Conservation (phyloP, 2,329 filamentous ascomycete genomes). For the Beauveria sp. region DNA sequence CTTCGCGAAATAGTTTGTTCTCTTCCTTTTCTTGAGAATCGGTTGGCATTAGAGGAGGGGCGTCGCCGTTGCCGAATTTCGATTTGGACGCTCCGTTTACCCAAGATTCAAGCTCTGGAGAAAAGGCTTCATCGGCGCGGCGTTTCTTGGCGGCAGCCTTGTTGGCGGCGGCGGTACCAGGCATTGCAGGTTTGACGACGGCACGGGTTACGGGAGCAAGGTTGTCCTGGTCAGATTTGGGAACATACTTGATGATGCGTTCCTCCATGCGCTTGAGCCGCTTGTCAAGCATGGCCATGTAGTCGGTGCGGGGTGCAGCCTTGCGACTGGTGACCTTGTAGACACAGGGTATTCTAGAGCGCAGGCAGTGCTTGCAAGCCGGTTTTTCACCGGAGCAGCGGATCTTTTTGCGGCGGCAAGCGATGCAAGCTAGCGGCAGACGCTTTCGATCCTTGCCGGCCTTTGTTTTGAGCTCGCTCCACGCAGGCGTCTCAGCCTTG, state of each 20-base stretch:
- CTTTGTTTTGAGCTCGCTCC: slow-evolving; percentile 82
- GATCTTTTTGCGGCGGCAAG: slow-evolving; percentile 94
- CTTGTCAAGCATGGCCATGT: slow-evolving; percentile 99
- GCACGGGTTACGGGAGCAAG: slow-evolving; percentile 65
- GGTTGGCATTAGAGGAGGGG: slow-evolving; percentile 37
- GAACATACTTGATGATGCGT: slow-evolving; percentile 89
- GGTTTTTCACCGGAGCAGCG: slow-evolving; percentile 96
- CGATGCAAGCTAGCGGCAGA: slow-evolving; percentile 87
- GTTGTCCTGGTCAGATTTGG: slow-evolving; percentile 71
- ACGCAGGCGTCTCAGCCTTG: slow-evolving; percentile 55
- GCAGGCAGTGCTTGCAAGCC: slow-evolving; percentile 90
- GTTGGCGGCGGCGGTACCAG: slow-evolving; percentile 40
- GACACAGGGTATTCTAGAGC: slow-evolving; percentile 88
- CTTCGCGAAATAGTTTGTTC: slow-evolving; percentile 70
- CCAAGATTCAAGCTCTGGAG: slow-evolving; percentile 74
- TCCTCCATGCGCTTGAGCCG: slow-evolving; percentile 96
- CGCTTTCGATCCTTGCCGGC: slow-evolving; percentile 94
- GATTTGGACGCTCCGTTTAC: slow-evolving; percentile 51
- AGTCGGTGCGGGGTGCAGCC: slow-evolving; percentile 88
- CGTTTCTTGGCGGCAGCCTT: slow-evolving; percentile 65
- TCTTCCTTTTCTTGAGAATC: slow-evolving; percentile 63
- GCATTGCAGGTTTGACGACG: slow-evolving; percentile 71
- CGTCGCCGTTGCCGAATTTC: slow-evolving; percentile 34
- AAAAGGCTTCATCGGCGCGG: slow-evolving; percentile 80
- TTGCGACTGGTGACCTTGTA: slow-evolving; percentile 96